phyloP scores from a whole-genome alignment of 768 basidiomycete species.

The Nidularia pulvinata region DNA sequence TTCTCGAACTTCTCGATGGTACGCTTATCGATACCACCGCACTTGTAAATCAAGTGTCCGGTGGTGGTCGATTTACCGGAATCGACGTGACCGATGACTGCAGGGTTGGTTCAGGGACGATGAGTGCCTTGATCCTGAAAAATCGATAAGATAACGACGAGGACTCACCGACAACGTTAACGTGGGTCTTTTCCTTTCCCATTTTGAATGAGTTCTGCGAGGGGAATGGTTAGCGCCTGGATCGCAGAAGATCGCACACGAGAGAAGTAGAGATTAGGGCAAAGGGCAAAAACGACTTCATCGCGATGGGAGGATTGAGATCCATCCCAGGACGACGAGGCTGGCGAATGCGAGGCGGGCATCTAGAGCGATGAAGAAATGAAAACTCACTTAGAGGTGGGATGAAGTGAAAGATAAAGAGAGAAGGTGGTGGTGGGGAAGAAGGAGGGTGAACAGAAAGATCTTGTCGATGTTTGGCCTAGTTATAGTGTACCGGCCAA shows the following conservation, averaged over 20 bases:
- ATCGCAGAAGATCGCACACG: conserved; percentile 22
- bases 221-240: conserved; percentile 19
- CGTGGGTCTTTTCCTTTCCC: conserved; percentile 96
- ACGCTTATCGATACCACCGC: conserved; percentile 99
- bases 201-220: conserved; percentile 65
- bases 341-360: conserved; percentile 3
- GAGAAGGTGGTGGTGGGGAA: conserved; percentile 50
- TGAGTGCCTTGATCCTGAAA: conserved; percentile 10
- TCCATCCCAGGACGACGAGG: conserved; percentile 17
- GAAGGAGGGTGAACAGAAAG: conserved; percentile 31
- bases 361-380: conserved; percentile 2
- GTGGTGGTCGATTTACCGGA: conserved; percentile 99
- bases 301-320: conserved; percentile 18
- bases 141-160: conserved; percentile 25
- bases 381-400: conserved; percentile 31
- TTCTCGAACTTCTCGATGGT: conserved; percentile 99
- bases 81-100: conserved; percentile 99
- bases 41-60: conserved; percentile 99
- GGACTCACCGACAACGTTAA: conserved; percentile 93
- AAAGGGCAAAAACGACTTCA: conserved; percentile 14
- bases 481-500: conserved; percentile 56
- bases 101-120: conserved; percentile 25
- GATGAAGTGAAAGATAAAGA: conserved; percentile 20
- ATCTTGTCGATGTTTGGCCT: conserved; percentile 47
- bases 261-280: conserved; percentile 12